Conservation (phyloP, 345 rosid species). For the Euphorbia pulcherrima region DNA sequence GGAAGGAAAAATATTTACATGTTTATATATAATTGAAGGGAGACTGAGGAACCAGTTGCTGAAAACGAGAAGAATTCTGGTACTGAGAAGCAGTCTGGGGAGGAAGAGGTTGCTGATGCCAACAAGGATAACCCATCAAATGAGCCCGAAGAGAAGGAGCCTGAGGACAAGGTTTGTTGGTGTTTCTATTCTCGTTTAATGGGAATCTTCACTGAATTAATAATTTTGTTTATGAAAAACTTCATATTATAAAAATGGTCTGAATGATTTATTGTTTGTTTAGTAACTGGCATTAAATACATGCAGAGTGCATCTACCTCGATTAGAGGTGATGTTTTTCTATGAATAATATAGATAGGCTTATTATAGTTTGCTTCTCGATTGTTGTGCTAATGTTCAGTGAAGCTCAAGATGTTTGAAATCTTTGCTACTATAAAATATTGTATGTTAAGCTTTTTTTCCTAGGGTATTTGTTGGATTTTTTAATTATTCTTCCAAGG, state of each 20-base stretch:
- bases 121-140: conserved; percentile 56
- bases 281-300: neutral
- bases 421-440: too few species aligned
- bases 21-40: conserved; percentile 40
- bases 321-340: neutral
- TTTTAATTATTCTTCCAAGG: too few species aligned
- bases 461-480: too few species aligned
- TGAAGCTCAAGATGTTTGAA: too few species aligned
- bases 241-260: neutral
- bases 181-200: neutral
- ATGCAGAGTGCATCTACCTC: neutral
- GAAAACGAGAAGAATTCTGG: conserved; percentile 47
- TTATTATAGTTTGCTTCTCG: neutral
- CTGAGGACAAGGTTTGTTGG: conserved; percentile 64
- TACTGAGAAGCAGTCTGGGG: conserved; percentile 59
- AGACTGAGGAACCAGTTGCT: conserved; percentile 53
- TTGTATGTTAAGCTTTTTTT: too few species aligned
- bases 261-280: too few species aligned
- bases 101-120: conserved; percentile 60
- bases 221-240: neutral
- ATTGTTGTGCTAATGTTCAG: too few species aligned
- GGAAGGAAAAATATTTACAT: neutral
- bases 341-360: neutral
- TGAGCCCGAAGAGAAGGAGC: conserved; percentile 71
- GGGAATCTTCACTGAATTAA: neutral